phyloP scores from a whole-genome alignment of 1,284 basidiomycete genomes.

The Sporisorium scitamineum region DNA sequence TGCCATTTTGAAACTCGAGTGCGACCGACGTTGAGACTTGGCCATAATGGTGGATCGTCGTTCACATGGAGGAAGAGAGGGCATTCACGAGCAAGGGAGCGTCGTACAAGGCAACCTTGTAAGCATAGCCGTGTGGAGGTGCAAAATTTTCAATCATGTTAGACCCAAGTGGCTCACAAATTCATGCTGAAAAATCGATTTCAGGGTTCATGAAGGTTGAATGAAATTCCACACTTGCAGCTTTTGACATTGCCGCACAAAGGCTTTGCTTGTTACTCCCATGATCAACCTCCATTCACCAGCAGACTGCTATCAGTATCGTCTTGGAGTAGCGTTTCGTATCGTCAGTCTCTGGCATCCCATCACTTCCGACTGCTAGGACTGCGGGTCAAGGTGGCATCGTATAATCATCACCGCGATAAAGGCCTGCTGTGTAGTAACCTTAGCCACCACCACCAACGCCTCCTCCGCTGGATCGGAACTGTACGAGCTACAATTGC shows the following conservation, averaged over 20 bases:
- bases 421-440: constrained; percentile 1
- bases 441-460: neutral
- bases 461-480: constrained; percentile 5
- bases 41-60: too few species aligned
- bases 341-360: neutral
- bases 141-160: neutral
- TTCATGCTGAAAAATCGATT: neutral
- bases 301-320: neutral
- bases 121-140: neutral
- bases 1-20: too few species aligned
- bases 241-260: neutral
- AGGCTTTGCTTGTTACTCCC: neutral
- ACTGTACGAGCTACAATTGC: neutral
- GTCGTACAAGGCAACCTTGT: neutral
- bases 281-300: constrained; percentile 2
- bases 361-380: neutral
- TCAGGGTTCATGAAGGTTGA: constrained; percentile 17
- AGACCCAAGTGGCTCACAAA: neutral
- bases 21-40: too few species aligned
- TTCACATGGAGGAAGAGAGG: neutral
- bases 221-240: constrained; percentile 10
- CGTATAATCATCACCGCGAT: neutral
- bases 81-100: neutral
- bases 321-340: neutral
- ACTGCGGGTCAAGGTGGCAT: neutral